A percentile compares a stretch with the other conserved stretches of the same genome.
Conservation (phyloP, 164 flowering plant species). For the Macadamia integrifolia region DNA sequence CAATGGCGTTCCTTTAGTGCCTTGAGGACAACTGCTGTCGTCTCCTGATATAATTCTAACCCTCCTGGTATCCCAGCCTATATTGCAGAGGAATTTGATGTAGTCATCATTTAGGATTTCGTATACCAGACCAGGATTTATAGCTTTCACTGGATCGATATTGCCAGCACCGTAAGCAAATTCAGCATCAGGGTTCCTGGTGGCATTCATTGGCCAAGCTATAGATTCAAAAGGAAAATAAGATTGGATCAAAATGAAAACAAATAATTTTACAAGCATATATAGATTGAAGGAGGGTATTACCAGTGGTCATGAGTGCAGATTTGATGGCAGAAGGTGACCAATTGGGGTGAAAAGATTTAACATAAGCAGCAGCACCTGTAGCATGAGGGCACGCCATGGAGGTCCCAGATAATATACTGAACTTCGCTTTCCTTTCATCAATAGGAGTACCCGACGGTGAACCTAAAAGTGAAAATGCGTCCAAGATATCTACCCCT, state of each 20-base stretch:
- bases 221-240: background rate
- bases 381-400: too few species aligned
- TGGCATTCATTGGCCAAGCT: conserved; percentile 4
- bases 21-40: too few species aligned
- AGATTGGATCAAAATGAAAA: background rate
- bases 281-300: background rate
- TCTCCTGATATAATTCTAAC: too few species aligned
- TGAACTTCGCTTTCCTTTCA: conserved; percentile 25
- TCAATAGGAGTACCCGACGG: conserved; percentile 17
- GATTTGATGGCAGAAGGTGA: conserved; percentile 16
- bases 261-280: background rate
- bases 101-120: too few species aligned
- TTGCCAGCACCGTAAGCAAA: conserved; percentile 24
- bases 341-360: too few species aligned
- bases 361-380: too few species aligned
- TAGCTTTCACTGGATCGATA: conserved; percentile 28
- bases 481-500: conserved; percentile 19
- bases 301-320: conserved; percentile 55
- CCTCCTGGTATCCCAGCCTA: too few species aligned
- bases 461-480: conserved; percentile 31
- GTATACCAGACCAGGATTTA: background rate
- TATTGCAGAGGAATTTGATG: too few species aligned
- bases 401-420: too few species aligned
- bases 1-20: too few species aligned
- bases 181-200: background rate